Percentiles rank a stretch among this genome's conserved stretches.
Evolutionary conservation across 139 green algal genomes (phyloP).

Genomic region (Tetraselmis striata): DNA sequence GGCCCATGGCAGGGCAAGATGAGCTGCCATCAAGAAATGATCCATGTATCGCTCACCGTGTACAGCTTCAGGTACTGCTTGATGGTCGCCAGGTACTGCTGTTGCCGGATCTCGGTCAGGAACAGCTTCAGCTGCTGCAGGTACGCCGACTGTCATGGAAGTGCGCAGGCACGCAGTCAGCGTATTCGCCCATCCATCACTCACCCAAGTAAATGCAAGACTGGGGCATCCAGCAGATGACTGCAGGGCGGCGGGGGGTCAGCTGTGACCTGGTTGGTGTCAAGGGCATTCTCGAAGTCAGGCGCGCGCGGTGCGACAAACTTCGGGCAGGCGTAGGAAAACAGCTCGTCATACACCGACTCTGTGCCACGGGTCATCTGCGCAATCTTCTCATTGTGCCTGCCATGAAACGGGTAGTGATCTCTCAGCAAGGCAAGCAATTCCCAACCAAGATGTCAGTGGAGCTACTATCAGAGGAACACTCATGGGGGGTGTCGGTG

Average conservation of each 20-base stretch:
- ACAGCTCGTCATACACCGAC: constrained; percentile 82
- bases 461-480: background rate
- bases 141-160: constrained; percentile 62
- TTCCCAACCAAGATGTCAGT: background rate
- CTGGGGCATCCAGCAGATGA: too few species aligned
- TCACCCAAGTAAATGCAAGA: background rate
- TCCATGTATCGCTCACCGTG: constrained; percentile 13
- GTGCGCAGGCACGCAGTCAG: background rate
- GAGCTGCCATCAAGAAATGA: background rate
- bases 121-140: constrained; percentile 83
- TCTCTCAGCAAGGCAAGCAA: too few species aligned
- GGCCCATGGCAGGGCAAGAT: background rate
- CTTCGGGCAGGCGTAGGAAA: constrained; percentile 93
- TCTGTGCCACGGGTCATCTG: constrained; percentile 27
- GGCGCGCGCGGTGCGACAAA: constrained; percentile 77
- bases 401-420: too few species aligned
- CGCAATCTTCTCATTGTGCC: constrained; percentile 73
- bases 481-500: background rate
- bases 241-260: too few species aligned
- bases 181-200: background rate
- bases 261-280: constrained; percentile 77
- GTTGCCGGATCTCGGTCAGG: constrained; percentile 66
- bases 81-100: constrained; percentile 54
- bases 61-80: constrained; percentile 92
- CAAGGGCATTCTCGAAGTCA: constrained; percentile 54